Conservation (phyloP, 2,329 filamentous ascomycete genomes). For the Trichoderma aggressivum region DNA sequence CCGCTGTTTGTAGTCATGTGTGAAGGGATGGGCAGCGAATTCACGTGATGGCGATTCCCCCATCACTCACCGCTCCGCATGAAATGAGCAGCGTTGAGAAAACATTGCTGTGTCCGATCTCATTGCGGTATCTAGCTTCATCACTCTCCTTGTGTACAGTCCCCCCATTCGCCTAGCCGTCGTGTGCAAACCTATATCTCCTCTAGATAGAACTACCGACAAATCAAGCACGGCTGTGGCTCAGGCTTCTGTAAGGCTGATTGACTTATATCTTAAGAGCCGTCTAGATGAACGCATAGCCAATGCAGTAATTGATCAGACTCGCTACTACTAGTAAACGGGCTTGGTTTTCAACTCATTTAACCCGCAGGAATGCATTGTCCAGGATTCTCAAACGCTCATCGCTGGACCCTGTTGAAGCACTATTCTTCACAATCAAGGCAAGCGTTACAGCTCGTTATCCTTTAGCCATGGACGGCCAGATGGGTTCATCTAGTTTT, state of each 20-base stretch:
- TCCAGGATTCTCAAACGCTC: neutral
- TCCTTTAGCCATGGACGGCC: neutral
- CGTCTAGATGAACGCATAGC: neutral
- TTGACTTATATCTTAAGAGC: neutral
- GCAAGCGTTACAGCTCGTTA: neutral
- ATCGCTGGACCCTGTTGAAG: neutral
- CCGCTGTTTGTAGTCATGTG: neutral
- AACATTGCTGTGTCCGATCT: neutral
- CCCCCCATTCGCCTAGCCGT: neutral
- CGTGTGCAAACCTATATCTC: neutral
- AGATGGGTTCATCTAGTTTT: neutral
- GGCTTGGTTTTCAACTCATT: neutral
- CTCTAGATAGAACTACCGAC: neutral
- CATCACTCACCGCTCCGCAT: neutral
- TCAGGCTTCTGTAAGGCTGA: neutral
- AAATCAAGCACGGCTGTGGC: neutral
- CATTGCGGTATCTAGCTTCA: neutral
- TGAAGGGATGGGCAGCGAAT: neutral
- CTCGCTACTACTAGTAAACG: neutral
- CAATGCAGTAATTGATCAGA: neutral
- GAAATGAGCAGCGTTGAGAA: neutral
- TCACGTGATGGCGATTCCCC: neutral
- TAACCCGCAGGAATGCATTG: neutral
- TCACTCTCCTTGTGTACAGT: neutral
- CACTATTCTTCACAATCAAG: neutral